phyloP scores from a whole-genome alignment of 306 rosid species.

The Myrica gale region DNA sequence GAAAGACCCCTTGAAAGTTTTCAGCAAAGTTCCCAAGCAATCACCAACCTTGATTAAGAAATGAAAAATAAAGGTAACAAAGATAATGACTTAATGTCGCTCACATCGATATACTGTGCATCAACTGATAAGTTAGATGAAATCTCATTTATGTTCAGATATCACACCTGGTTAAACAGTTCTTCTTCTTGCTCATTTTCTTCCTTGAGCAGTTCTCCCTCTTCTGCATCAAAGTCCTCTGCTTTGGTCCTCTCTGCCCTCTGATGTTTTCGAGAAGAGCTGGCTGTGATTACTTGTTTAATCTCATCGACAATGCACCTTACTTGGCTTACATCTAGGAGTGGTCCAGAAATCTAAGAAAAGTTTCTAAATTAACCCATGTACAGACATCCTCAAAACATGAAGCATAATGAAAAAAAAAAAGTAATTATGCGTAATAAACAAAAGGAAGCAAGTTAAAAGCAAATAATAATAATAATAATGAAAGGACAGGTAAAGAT shows the following conservation, averaged over 20 bases:
- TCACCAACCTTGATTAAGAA: constrained; percentile 72
- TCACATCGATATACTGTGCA: constrained; percentile 14
- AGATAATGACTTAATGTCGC: neutral
- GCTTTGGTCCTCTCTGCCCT: constrained; percentile 87
- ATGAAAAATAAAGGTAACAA: constrained; percentile 9
- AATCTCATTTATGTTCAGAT: constrained; percentile 11
- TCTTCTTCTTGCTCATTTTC: constrained; percentile 99
- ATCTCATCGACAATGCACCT: constrained; percentile 87
- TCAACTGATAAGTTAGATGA: constrained; percentile 10
- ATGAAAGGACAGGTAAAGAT: too few species aligned
- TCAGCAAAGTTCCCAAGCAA: constrained; percentile 90
- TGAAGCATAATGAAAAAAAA: neutral
- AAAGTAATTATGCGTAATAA: constrained; percentile 6
- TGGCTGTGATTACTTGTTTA: constrained; percentile 83
- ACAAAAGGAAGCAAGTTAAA: too few species aligned
- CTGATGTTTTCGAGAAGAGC: constrained; percentile 84
- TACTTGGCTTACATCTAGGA: constrained; percentile 84
- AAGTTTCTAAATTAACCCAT: neutral
- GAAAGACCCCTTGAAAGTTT: constrained; percentile 84
- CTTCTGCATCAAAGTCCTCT: constrained; percentile 97
- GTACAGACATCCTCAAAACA: neutral
- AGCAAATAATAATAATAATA: too few species aligned
- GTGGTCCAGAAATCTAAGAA: constrained; percentile 68
- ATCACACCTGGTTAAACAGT: constrained; percentile 85
- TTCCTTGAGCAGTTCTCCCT: constrained; percentile 79